These are phyloP conservation scores for Neocatenulostroma microsporum DNA, from an alignment of 2,329 filamentous ascomycete genomes.

Conservation along the genomic window DNA sequence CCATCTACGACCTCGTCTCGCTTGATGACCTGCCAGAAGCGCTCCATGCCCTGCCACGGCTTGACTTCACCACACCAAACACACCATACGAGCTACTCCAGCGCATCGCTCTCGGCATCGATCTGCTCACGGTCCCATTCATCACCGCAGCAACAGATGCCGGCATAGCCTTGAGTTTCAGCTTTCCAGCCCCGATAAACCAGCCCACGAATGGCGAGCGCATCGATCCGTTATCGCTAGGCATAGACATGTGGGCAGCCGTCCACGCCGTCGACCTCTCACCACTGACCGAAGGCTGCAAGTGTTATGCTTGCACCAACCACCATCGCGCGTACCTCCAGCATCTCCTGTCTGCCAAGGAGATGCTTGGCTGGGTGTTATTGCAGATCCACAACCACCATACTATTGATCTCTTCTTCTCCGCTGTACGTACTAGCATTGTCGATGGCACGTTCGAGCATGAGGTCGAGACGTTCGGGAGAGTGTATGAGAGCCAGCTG, in stretches of 20 bases:
- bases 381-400: conserved; percentile 88
- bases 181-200: conserved; percentile 49
- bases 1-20: conserved; percentile 67
- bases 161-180: conserved; percentile 74
- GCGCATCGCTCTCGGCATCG: conserved; percentile 68
- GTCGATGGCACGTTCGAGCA: conserved; percentile 46
- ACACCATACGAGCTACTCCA: conserved; percentile 71
- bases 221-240: conserved; percentile 46
- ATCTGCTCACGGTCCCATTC: conserved; percentile 72
- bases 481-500: conserved; percentile 60
- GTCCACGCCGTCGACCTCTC: conserved; percentile 53
- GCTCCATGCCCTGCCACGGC: conserved; percentile 58
- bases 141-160: conserved; percentile 66
- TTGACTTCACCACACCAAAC: conserved; percentile 62
- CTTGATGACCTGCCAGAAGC: conserved; percentile 57
- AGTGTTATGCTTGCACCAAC: conserved; percentile 72
- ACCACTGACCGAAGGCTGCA: conserved; percentile 58
- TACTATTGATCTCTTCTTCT: conserved; percentile 65
- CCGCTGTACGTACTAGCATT: conserved; percentile 59
- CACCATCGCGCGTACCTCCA: conserved; percentile 84
- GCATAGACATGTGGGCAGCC: conserved; percentile 67
- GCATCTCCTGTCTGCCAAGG: conserved; percentile 79
- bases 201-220: conserved; percentile 10
- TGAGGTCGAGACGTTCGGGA: conserved; percentile 54
- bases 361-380: conserved; percentile 94